A percentile compares a stretch with the other conserved stretches of the same genome.
Conservation (phyloP, 768 basidiomycete species). For the Glaciozyma antarctica region DNA sequence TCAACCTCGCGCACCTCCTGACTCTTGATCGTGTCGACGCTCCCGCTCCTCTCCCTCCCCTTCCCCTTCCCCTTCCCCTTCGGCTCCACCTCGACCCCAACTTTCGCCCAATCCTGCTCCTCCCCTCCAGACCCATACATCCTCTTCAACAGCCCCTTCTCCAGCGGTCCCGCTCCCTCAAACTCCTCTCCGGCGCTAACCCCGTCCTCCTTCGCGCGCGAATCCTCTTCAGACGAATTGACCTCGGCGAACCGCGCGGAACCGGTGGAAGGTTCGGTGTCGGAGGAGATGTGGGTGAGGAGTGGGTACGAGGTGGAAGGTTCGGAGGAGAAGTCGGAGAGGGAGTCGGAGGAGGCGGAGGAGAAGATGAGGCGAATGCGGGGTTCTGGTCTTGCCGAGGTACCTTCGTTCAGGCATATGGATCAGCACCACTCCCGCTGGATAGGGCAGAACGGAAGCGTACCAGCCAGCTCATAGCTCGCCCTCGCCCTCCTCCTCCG, state of each 20-base stretch:
- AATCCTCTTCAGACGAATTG: not conserved
- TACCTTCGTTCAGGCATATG: conserved; percentile 1
- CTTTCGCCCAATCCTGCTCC: conserved; percentile 1
- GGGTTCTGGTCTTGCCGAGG: conserved; percentile 38
- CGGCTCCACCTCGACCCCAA: not conserved
- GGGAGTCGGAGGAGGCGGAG: conserved; percentile 24
- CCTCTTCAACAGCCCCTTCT: conserved; percentile 15
- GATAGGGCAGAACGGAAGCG: conserved; percentile 8
- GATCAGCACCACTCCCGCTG: not conserved
- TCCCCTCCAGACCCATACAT: conserved; percentile 23
- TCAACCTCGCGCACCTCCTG: not conserved
- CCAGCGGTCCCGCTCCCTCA: conserved; percentile 24
- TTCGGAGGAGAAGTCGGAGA: conserved; percentile 18
- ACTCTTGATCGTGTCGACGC: conserved; percentile 2
- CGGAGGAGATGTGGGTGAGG: not conserved
- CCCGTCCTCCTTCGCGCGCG: not conserved
- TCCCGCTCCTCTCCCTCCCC: conserved; percentile 1
- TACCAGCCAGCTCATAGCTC: conserved; percentile 42
- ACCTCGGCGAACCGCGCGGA: not conserved
- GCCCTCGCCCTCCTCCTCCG: conserved; percentile 38
- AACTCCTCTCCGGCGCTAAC: conserved; percentile 7
- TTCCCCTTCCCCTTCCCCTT: not conserved
- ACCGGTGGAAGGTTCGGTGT: not conserved
- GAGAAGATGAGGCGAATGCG: conserved; percentile 39
- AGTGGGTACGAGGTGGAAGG: not conserved